Evolutionary conservation across 2,329 filamentous ascomycete species (phyloP), one percentile per base, ranked within the genome.

Genomic region (Calonectria leucothoes): DNA sequence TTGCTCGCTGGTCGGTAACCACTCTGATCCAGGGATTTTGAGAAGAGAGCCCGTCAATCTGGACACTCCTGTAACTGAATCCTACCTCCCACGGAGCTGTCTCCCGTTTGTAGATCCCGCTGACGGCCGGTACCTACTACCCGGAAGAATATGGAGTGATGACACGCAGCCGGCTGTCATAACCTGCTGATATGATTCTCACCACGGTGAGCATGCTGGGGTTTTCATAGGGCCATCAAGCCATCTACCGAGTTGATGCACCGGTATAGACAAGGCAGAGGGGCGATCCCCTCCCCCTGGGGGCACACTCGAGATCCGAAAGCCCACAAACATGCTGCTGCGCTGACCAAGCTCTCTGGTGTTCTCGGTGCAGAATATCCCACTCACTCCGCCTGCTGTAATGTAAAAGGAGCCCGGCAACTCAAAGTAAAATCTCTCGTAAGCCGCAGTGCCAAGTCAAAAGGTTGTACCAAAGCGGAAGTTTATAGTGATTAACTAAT

Each of bases 391-490:
- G 7, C n/a, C n/a, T n/a, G n/a, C n/a, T n/a, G n/a, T n/a, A 15
- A n/a, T 4, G 52, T 5, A 20, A 39, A 15, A 25, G 23, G 55
- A 25, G 33, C 35, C 45, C 31, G 29, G 29, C 63, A 64, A 48
- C 45, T 31, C 42, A 48, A 49, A 35, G 63, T 49, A 66, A 51
- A 66, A 49, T 66, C 63, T 66, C 63, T 51, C 63, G 63, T 66
- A 49, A 66, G 63, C 55, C 33, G 12, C 31, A 5, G 52, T 10
- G n/a, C 37, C 29, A 52, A 52, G 23, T 35, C n/a, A 23, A 59
- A 59, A 37, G 17, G 33, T 15, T 39, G 14, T 23, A 12, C 15
- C 23, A 27, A 20, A 39, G n/a, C 10, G 27, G 55, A 39, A 35
- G 33, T 23, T 23, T 17, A 17, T 37, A 14, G 20, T 25, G 23